Percentiles rank a stretch among this genome's conserved stretches.
Evolutionary conservation across 202 grass and related monocot genomes (phyloP).

Genomic region (Bolboschoenoplectus hybrid): DNA sequence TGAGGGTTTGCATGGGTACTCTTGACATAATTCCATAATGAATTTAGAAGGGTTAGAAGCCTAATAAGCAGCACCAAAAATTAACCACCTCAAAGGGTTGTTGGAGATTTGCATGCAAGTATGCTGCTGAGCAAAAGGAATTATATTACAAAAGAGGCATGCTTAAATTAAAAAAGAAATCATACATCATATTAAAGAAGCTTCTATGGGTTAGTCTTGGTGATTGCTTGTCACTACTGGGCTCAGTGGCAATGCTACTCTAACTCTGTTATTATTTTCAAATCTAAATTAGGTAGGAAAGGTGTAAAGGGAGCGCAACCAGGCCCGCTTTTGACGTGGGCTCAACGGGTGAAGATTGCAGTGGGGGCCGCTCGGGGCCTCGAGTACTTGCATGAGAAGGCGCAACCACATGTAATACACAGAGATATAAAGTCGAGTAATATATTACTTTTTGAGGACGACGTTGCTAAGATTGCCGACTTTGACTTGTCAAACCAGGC

Average conservation of each 20-base stretch:
- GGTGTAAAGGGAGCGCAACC: conserved; percentile 99
- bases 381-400: conserved; percentile 97
- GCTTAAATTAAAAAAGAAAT: conserved; percentile 16
- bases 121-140: not conserved
- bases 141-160: conserved; percentile 17
- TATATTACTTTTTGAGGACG: conserved; percentile 94
- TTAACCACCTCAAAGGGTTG: not conserved
- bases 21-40: not conserved
- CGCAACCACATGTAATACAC: conserved; percentile 97
- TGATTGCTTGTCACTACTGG: not conserved
- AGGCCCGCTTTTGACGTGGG: conserved; percentile 87
- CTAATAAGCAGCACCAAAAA: not conserved
- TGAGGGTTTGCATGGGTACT: not conserved
- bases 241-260: not conserved
- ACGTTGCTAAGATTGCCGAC: conserved; percentile 93
- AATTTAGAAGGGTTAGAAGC: not conserved
- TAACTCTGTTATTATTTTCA: conserved; percentile 20
- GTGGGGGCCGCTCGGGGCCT: conserved; percentile 94
- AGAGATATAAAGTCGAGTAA: conserved; percentile 98
- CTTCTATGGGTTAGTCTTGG: conserved; percentile 1
- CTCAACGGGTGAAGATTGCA: conserved; percentile 96
- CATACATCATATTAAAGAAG: not conserved
- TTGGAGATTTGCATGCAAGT: not conserved
- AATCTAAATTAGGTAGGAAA: conserved; percentile 68
- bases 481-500: conserved; percentile 99